Base-by-base conservation (phyloP, 495 filamentous ascomycete species). In the Penicillium manginii region DNA sequence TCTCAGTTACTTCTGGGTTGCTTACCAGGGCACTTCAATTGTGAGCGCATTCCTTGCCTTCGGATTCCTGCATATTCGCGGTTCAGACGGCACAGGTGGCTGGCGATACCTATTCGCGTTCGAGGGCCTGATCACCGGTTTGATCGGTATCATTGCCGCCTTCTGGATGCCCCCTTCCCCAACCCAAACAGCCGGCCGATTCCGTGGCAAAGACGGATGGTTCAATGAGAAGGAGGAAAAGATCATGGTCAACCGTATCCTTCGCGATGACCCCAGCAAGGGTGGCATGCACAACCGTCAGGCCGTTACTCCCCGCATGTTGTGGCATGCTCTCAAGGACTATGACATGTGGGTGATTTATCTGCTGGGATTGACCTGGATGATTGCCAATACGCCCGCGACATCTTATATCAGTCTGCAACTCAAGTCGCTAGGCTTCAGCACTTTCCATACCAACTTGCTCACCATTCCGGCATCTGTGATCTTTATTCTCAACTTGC, bases 81-180 rank as follows among this genome's bases (percentile, higher is more conserved):
- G 83, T 4, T 68, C 81, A 14, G 63, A 82, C 14, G 87, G 84
- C 2, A 74, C 74, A 11, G 79, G 83, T 2, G 90, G 90, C 11
- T 94, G 91, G 91, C 78, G 87, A 50, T 91, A 87, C 74, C 76
- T 91, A 11, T 91, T 89, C 58, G 74, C 83, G 7, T 77, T 85
- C 7, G 79, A 83, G 49, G 76, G 78, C 19, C 40, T 74, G 15
- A 73, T 81, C 14, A 91, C 88, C 0, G 82, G 84, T 0, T 48
- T 85, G 3, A 81, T 92, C 51, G 90, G 89, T 2, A 69, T 92
- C 12, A 55, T 84, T 4, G 81, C 88, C 2, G 88, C 78, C 0
- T 73, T 86, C 35, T 84, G 88, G 71, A 87, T 94, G 80, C 88
- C 88, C 0, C 76, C 90, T 0, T 88, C 86, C 0, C 89, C 90